Evolutionary conservation across 805 yeast species (phyloP).

Genomic region (Starmerella powellii): DNA sequence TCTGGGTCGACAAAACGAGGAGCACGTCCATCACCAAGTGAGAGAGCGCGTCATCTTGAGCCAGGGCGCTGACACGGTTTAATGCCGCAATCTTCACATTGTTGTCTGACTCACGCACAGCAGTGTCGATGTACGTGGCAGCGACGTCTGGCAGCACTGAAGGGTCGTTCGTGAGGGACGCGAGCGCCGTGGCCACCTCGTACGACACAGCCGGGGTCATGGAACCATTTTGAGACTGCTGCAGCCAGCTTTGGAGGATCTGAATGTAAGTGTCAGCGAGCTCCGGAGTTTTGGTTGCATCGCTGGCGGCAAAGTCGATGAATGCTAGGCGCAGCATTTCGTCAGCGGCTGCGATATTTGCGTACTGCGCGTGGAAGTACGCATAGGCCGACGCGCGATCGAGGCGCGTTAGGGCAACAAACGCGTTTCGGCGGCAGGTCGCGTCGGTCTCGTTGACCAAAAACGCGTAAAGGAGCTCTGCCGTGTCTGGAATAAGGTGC

Average conservation of each 20-base stretch:
- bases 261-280: slow-evolving; percentile 61
- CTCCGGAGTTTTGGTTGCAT: slow-evolving; percentile 51
- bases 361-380: slow-evolving; percentile 61
- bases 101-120: slow-evolving; percentile 86
- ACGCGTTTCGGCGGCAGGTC: slow-evolving; percentile 91
- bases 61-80: slow-evolving; percentile 68
- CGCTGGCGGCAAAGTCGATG: slow-evolving; percentile 81
- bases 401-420: slow-evolving; percentile 69
- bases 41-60: slow-evolving; percentile 71
- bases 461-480: slow-evolving; percentile 63
- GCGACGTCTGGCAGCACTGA: slow-evolving; percentile 68
- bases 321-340: slow-evolving; percentile 78
- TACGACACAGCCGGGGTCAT: slow-evolving; percentile 45
- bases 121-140: slow-evolving; percentile 71
- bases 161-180: slow-evolving; percentile 46
- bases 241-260: slow-evolving; percentile 55
- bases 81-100: slow-evolving; percentile 87
- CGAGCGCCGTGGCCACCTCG: slow-evolving; percentile 80
- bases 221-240: slow-evolving; percentile 29
- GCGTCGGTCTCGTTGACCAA: slow-evolving; percentile 77
- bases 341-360: slow-evolving; percentile 52
- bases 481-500: slow-evolving; percentile 90
- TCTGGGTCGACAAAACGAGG: slow-evolving; percentile 76
- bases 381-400: slow-evolving; percentile 75
- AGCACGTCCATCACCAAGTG: slow-evolving; percentile 76